These are phyloP conservation scores for Calonectria hongkongensis DNA, from an alignment of 2,329 filamentous ascomycete genomes.

Conservation along the genomic window DNA sequence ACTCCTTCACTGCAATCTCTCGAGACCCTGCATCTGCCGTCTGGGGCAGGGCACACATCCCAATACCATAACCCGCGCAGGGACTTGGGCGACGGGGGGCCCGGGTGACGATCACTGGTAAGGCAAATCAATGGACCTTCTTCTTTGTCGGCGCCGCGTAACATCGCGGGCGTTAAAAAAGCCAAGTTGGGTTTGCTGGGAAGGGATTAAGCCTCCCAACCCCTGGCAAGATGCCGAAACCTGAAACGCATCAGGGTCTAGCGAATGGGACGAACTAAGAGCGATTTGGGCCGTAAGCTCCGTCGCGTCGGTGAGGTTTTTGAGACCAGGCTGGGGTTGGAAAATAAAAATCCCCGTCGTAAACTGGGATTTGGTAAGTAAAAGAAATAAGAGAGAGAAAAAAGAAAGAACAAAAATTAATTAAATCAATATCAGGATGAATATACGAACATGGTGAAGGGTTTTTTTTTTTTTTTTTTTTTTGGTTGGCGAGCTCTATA, in stretches of 20 bases:
- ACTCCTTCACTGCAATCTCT: conserved; percentile 24
- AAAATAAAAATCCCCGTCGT: conserved; percentile 8
- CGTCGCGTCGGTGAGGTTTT: conserved; percentile 15
- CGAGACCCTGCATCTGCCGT: conserved; percentile 30
- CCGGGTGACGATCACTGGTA: conserved; percentile 49
- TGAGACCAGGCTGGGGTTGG: conserved; percentile 21
- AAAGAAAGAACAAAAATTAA: neutral
- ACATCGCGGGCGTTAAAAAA: conserved; percentile 43
- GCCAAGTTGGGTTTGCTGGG: conserved; percentile 35
- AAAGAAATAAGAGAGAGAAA: neutral
- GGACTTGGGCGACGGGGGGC: conserved; percentile 33
- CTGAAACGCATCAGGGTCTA: conserved; percentile 53
- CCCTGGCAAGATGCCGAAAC: conserved; percentile 49
- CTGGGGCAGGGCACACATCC: neutral
- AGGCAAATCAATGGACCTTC: conserved; percentile 39
- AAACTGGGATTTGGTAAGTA: neutral
- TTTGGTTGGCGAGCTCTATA: conserved; percentile 2
- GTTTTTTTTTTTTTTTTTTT: too few species aligned
- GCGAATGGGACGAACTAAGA: conserved; percentile 23
- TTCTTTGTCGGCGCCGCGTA: conserved; percentile 47
- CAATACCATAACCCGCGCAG: conserved; percentile 16
- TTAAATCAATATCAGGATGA: too few species aligned
- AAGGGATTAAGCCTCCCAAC: conserved; percentile 33
- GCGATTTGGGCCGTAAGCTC: conserved; percentile 29
- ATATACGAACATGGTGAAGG: neutral